A percentile compares a stretch with the other conserved stretches of the same genome.
Conservation (phyloP, 805 yeast species). For the Metschnikowia bowlesiae region DNA sequence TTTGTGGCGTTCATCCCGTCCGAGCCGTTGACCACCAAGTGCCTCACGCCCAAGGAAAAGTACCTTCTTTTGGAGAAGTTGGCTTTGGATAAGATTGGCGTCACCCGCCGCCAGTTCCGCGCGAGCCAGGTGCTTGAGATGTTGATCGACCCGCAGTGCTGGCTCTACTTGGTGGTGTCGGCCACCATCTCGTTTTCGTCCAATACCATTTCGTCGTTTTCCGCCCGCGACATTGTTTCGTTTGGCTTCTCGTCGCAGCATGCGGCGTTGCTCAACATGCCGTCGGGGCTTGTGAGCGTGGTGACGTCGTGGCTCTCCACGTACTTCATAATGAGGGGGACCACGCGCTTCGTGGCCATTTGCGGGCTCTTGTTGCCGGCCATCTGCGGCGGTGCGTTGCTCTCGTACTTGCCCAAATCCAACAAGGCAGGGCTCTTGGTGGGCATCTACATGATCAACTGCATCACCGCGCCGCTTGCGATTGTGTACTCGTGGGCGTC, state of each 20-base stretch:
- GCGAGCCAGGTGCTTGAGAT: constrained; percentile 16
- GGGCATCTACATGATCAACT: constrained; percentile 12
- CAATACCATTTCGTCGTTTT: constrained; percentile 20
- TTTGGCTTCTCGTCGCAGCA: constrained; percentile 20
- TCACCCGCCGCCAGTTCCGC: constrained; percentile 13
- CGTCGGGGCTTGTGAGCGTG: constrained; percentile 21
- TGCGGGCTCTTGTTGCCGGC: constrained; percentile 18
- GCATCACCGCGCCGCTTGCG: constrained; percentile 9
- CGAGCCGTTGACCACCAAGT: constrained; percentile 15
- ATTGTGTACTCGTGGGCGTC: constrained; percentile 12
- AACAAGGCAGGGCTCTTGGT: constrained; percentile 10
- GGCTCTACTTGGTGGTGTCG: constrained; percentile 15
- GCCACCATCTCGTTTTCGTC: constrained; percentile 20
- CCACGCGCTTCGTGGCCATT: constrained; percentile 17
- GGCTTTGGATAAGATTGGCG: constrained; percentile 16
- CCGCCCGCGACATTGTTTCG: constrained; percentile 16
- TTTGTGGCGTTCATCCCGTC: constrained; percentile 18
- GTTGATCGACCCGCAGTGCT: constrained; percentile 17
- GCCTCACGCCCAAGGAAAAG: constrained; percentile 18
- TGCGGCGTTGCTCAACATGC: constrained; percentile 21
- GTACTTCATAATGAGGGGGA: constrained; percentile 19
- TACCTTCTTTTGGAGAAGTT: constrained; percentile 16
- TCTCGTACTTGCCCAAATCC: constrained; percentile 8
- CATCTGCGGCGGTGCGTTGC: constrained; percentile 19
- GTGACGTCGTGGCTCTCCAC: constrained; percentile 17